phyloP scores from a whole-genome alignment of 2,329 filamentous ascomycete species.

The Arthrobotrys iridis region DNA sequence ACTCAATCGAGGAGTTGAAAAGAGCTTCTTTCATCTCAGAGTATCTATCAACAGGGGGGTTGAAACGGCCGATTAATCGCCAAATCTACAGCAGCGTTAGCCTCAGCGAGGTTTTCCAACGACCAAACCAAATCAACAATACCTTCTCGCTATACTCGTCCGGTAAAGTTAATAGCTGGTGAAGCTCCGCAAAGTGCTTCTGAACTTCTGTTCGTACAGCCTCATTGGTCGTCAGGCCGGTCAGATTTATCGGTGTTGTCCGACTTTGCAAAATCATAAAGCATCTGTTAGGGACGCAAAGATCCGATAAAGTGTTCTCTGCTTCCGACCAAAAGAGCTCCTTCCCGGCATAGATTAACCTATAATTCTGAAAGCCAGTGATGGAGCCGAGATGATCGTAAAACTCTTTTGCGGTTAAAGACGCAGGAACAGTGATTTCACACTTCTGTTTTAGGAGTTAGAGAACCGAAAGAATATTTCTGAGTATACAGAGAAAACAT shows the following conservation, averaged over 20 bases:
- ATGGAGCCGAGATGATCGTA: slow-evolving; percentile 29
- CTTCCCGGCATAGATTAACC: slow-evolving; percentile 55
- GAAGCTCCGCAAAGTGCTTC: slow-evolving; percentile 83
- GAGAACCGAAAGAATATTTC: neutral
- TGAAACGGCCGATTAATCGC: slow-evolving; percentile 42
- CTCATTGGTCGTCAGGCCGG: slow-evolving; percentile 51
- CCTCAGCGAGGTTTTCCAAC: neutral
- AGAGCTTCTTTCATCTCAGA: slow-evolving; percentile 42
- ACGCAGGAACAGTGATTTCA: slow-evolving; percentile 42
- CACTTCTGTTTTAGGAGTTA: slow-evolving; percentile 42
- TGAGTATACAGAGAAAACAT: neutral
- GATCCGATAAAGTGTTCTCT: slow-evolving; percentile 55
- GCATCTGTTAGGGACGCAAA: slow-evolving; percentile 53
- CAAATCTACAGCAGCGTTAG: slow-evolving; percentile 26
- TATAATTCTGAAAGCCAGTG: slow-evolving; percentile 53
- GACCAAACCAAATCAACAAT: neutral
- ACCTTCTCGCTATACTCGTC: slow-evolving; percentile 59
- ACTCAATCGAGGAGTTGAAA: slow-evolving; percentile 22
- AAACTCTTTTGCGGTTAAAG: slow-evolving; percentile 35
- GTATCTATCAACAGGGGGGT: slow-evolving; percentile 34
- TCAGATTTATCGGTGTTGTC: slow-evolving; percentile 27
- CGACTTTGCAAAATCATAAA: slow-evolving; percentile 52
- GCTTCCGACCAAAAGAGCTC: slow-evolving; percentile 56
- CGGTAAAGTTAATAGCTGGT: slow-evolving; percentile 79
- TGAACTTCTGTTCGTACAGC: slow-evolving; percentile 80